These are phyloP conservation scores for Cercis canadensis DNA, from an alignment of 306 rosid species.

Conservation along the genomic window DNA sequence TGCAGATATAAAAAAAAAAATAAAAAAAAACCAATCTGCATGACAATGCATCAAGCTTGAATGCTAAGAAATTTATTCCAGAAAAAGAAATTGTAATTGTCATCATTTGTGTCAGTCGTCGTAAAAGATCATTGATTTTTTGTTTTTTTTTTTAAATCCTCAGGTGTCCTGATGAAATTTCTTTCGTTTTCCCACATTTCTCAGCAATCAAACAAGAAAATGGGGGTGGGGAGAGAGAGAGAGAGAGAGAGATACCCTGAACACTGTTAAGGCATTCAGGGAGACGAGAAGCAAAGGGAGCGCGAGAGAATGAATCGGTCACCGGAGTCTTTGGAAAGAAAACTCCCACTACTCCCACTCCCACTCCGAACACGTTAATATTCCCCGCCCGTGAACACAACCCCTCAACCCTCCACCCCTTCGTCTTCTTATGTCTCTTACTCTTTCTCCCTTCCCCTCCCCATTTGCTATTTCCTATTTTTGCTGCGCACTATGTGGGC, in stretches of 20 bases:
- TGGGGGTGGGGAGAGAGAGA: not conserved
- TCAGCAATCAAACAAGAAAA: not conserved
- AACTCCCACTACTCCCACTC: slow-evolving; percentile 49
- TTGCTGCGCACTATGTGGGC: too few relatives aligned
- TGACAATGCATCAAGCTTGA: not conserved
- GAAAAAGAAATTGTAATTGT: not conserved
- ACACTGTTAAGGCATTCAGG: slow-evolving; percentile 93
- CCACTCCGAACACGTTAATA: slow-evolving; percentile 48
- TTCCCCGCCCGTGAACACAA: slow-evolving; percentile 34
- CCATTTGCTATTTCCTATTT: slow-evolving; percentile 22
- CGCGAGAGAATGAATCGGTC: slow-evolving; percentile 68
- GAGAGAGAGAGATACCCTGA: slow-evolving; percentile 60
- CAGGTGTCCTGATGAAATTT: not conserved
- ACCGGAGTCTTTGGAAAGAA: slow-evolving; percentile 55
- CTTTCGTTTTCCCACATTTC: not conserved
- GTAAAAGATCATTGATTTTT: not conserved
- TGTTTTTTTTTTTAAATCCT: not conserved
- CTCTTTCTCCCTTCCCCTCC: not conserved
- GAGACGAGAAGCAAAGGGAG: slow-evolving; percentile 81
- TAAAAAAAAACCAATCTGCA: not conserved
- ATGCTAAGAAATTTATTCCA: not conserved
- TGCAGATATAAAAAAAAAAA: not conserved
- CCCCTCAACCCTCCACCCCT: slow-evolving; percentile 7
- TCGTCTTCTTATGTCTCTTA: slow-evolving; percentile 21
- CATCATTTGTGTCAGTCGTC: not conserved